Evolutionary conservation across 768 basidiomycete genomes (phyloP), one percentile per base, ranked within the genome.

Genomic region (Boletus insuetus): DNA sequence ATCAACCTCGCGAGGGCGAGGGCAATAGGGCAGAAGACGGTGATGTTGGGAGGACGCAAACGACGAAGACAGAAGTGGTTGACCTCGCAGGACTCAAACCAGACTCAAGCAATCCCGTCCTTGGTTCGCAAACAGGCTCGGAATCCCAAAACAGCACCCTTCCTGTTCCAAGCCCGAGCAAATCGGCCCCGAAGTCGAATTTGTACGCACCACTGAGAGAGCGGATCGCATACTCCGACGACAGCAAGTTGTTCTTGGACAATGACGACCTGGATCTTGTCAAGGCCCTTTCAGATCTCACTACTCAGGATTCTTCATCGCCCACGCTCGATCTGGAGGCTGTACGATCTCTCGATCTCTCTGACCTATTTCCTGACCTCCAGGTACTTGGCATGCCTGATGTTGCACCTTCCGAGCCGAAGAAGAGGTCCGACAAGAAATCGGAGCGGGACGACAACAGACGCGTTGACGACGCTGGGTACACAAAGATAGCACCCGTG

Each of bases 341-440:
- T 64, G 11, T 66, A 66, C 58, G 71, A 20, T 67, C 79, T 51
- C 62, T 77, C 45, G 84, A 85, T 58, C 73, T 87, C 24, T 78
- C 81, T 2, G 79, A 82, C 32, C 82, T 98, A 40, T 97, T 97
- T 68, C 93, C 94, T 0, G 96, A 97, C 53, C 79, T 96, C 12
- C 81, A 82, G 34, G 80, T 84, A 12, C 75, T 83, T 39, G 75
- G 74, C 12, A 73, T 90, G 49, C 72, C 83, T 32, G 85, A 87
- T 51, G 65, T 75, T 20, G 58, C 63, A 61, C 46, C 60, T 62
- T 59, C 71, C 24, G 61, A 69, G n/a, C 60, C 62, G 53, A 82
- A 80, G 49, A 79, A 80, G 38, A 87, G 82, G 54, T 65, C 70
- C 1, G 86, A 84, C 60, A 79, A 78, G 58, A 77, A 74, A 50